Evolutionary conservation across 805 yeast species (phyloP), one percentile per base, ranked within the genome.

Genomic region (Candida odintsovae): DNA sequence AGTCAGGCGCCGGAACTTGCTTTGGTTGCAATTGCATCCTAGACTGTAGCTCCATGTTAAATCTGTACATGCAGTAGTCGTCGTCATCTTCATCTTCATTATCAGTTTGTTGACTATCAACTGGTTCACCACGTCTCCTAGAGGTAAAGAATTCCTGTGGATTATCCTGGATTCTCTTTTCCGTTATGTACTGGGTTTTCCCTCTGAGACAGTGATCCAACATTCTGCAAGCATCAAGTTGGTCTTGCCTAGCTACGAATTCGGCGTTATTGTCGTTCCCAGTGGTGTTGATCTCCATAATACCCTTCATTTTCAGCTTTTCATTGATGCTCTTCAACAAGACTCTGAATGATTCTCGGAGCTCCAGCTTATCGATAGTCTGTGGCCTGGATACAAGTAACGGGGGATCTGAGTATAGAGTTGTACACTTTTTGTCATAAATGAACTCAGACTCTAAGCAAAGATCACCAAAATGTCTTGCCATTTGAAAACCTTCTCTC

Each of bases 401-500:
- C 4, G 54, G 54, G 1, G 47, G 35, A 1, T 31, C 26, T 2
- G 42, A 43, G 41, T 49, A 49, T 6, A 29, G n/a, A 8, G 16
- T 25, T 10, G 26, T 19, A 9, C 11, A 28, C 9, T 47, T 45
- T 10, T 47, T 40, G 37, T 54, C 61, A 20, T 42, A 28, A 19
- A 18, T 19, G 8, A 16, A 22, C 18, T 31, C 25, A 9, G 58
- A 47, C 2, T 46, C 50, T 10, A 41, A 35, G 42, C 73, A 68
- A 10, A 59, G 48, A 29, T 60, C 61, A 2, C 75, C 76, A 61
- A 74, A 76, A 2, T 72, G 52, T 36, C 76, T 54, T 6, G 55
- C 38, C 64, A 75, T 69, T 22, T 63, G 51, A 45, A 71, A 67
- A 0, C 77, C 77, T 21, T 54, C 51, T 9, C 41, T 44, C 77